A percentile compares a stretch with the other conserved stretches of the same genome.
These are phyloP conservation scores for Dictyostelium brefeldianum DNA, from an alignment of 78 protist species.

Conservation along the genomic window DNA sequence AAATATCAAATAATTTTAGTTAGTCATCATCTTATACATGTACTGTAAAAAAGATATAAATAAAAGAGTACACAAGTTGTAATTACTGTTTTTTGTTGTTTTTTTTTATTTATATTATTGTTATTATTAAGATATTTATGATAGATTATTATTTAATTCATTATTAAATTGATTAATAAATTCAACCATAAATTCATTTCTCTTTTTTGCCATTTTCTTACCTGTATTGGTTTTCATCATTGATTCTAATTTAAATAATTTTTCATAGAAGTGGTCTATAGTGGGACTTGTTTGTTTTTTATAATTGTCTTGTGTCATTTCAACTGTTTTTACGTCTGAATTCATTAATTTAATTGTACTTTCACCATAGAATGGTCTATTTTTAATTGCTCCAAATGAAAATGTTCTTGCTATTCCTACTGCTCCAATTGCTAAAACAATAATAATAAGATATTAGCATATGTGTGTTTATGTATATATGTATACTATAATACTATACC, in stretches of 20 bases:
- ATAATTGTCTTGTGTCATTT: slow-evolving; percentile 74
- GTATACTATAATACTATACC: neutral
- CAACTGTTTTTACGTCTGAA: neutral
- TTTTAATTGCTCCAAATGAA: slow-evolving; percentile 50
- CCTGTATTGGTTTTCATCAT: slow-evolving; percentile 89
- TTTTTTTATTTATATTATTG: neutral
- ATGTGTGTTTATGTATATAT: neutral
- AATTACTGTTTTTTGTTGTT: neutral
- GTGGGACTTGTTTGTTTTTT: slow-evolving; percentile 30
- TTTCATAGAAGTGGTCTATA: slow-evolving; percentile 88
- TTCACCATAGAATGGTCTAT: slow-evolving; percentile 48
- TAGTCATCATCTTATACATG: neutral
- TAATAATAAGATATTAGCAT: neutral
- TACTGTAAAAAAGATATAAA: neutral
- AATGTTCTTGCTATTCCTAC: slow-evolving; percentile 73
- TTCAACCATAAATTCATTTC: slow-evolving; percentile 82
- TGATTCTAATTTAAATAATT: slow-evolving; percentile 75
- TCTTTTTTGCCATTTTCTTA: slow-evolving; percentile 51
- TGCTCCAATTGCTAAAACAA: slow-evolving; percentile 74
- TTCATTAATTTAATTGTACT: neutral
- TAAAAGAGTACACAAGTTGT: neutral
- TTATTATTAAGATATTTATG: too few species aligned
- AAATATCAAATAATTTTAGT: neutral
- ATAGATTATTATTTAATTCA: slow-evolving; percentile 30
- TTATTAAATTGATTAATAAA: slow-evolving; percentile 69